Conservation (phyloP, 2,329 filamentous ascomycete genomes). For the Phialophora chinensis region DNA sequence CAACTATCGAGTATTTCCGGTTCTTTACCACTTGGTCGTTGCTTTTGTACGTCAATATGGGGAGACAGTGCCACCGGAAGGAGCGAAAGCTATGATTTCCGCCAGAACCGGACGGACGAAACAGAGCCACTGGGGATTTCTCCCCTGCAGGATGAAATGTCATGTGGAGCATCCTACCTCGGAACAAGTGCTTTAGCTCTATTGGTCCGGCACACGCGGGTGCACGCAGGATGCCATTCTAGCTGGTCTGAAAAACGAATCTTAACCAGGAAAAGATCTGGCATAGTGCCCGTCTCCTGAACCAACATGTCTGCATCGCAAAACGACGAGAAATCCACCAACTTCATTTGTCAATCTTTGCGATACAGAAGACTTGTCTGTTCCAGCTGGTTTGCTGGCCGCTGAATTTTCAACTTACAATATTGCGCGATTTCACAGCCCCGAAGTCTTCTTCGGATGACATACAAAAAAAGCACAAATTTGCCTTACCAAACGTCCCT, state of each 20-base stretch:
- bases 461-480: conserved; percentile 14
- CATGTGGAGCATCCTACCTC: too few relatives aligned
- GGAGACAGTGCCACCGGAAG: too few relatives aligned
- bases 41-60: too few relatives aligned
- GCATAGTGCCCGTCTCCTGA: conserved; percentile 10
- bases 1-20: too few relatives aligned
- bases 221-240: conserved; percentile 21
- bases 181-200: too few relatives aligned
- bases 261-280: conserved; percentile 19
- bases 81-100: too few relatives aligned
- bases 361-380: conserved; percentile 16
- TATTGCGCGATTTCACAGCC: conserved; percentile 22
- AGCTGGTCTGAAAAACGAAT: conserved; percentile 7
- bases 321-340: neutral
- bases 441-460: conserved; percentile 14
- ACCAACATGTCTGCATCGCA: neutral
- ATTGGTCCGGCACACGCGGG: conserved; percentile 20
- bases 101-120: too few relatives aligned
- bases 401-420: conserved; percentile 32
- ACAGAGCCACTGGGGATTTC: too few relatives aligned
- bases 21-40: too few relatives aligned
- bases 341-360: conserved; percentile 15
- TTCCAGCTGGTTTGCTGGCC: conserved; percentile 9
- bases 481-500: neutral
- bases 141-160: too few relatives aligned